Evolutionary conservation across 805 yeast species (phyloP), one percentile per base, ranked within the genome.

Genomic region (Cyberlindnera mycetangii): DNA sequence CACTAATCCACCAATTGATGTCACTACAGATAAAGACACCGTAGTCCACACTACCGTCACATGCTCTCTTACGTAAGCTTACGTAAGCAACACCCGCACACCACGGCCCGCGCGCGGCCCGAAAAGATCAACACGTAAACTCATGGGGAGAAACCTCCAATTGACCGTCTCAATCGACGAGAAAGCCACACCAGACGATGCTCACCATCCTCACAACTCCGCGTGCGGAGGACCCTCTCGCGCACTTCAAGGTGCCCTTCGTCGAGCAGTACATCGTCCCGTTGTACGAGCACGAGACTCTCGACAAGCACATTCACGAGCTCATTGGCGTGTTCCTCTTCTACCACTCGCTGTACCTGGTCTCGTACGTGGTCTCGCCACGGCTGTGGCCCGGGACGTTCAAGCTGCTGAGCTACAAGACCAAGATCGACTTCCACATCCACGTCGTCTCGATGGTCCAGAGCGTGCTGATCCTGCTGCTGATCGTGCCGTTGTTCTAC

Each of bases 371-470:
- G 2, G 1, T 58, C 3, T 44, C 61, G 1, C 65, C 66, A 6
- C 2, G 40, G 7, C 14, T 61, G 2, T 56, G 54, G 42, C 53
- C 60, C 4, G 15, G 35, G 10, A 40, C 54, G 32, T 56, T 63
- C 44, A 46, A 49, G 14, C 30, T 49, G 3, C 30, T 61, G 36
- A 59, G 64, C 32, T 50, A 54, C n/a, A 77, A 78, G 54, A 75
- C 77, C 30, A 72, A 72, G 54, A 57, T 83, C 52, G 85, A 88
- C 61, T 88, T 86, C 62, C 90, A 88, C 62, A 82, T 87, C 55
- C 98, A 90, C 64, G 75, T 87, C 20, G 96, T 89, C 5, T 85
- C 97, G 2, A 79, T 87, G 74, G 76, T 89, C 18, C 97, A 93
- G 66, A 79, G 93, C 30, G 32, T 88, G 0, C 51, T 85, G 18